These are phyloP conservation scores for Apiospora marii DNA, from an alignment of 2,329 filamentous ascomycete genomes.

Conservation along the genomic window DNA sequence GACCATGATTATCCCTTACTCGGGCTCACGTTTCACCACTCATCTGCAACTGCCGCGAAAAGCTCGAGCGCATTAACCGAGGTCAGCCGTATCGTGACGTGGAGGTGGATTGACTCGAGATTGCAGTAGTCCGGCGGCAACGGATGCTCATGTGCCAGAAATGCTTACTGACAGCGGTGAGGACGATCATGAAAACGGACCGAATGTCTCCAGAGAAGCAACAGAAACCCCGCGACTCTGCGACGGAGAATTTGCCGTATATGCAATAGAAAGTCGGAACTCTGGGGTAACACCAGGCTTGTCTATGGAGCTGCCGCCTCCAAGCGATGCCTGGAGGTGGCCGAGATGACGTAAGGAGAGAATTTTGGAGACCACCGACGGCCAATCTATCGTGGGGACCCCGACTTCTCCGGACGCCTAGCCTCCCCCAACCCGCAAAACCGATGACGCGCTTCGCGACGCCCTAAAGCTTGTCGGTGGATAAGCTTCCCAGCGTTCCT, in stretches of 20 bases:
- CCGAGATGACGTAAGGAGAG: background rate
- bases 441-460: background rate
- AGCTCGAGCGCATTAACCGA: background rate
- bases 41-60: background rate
- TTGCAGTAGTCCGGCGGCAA: background rate
- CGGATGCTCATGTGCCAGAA: background rate
- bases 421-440: slow-evolving; percentile 6
- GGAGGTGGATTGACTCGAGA: background rate
- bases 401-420: slow-evolving; percentile 6
- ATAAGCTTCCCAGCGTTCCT: background rate
- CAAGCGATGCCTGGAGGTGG: background rate
- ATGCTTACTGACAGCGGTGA: background rate
- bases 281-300: background rate
- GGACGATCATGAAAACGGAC: background rate
- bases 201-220: background rate
- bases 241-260: background rate
- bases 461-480: slow-evolving; percentile 12
- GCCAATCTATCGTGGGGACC: background rate
- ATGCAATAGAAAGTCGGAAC: background rate
- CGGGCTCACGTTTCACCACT: background rate
- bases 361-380: background rate
- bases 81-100: background rate
- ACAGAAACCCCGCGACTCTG: background rate
- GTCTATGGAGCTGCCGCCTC: background rate
- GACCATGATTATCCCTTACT: background rate